A percentile compares a stretch with the other conserved stretches of the same genome.
Evolutionary conservation across 2,329 filamentous ascomycete species (phyloP).

Genomic region (Pseudogymnoascus sp.): DNA sequence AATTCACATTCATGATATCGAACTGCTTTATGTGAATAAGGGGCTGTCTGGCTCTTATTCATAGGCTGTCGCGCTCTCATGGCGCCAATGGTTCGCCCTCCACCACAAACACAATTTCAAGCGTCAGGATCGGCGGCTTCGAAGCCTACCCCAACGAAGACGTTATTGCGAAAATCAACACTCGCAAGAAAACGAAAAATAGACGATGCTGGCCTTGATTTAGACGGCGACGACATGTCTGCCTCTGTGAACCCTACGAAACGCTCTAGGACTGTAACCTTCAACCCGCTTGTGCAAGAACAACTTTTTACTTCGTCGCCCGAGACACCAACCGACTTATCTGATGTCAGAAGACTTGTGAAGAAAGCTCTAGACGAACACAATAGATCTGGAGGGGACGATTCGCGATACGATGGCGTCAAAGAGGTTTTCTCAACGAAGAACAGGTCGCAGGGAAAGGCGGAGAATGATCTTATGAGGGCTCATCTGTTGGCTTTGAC

Average conservation of each 20-base stretch:
- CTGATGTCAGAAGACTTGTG: not conserved
- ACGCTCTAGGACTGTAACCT: slow-evolving; percentile 24
- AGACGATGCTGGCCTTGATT: not conserved
- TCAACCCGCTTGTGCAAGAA: slow-evolving; percentile 23
- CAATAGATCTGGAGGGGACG: slow-evolving; percentile 34
- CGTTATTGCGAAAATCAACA: slow-evolving; percentile 8
- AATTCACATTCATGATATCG: not conserved
- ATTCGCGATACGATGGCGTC: slow-evolving; percentile 49
- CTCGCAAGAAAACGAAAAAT: slow-evolving; percentile 10
- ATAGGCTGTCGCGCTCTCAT: slow-evolving; percentile 9
- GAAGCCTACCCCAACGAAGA: slow-evolving; percentile 2
- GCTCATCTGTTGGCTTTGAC: slow-evolving; percentile 56
- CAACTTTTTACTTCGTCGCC: slow-evolving; percentile 3
- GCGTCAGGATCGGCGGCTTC: not conserved
- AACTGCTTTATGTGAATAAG: slow-evolving; percentile 6
- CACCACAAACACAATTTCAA: slow-evolving; percentile 8
- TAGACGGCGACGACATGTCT: slow-evolving; percentile 20
- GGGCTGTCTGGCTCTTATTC: slow-evolving; percentile 6
- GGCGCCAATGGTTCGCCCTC: slow-evolving; percentile 10
- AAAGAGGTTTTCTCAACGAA: slow-evolving; percentile 43
- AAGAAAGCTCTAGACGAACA: slow-evolving; percentile 8
- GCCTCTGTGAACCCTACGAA: slow-evolving; percentile 24
- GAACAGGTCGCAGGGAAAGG: slow-evolving; percentile 17
- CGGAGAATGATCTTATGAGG: slow-evolving; percentile 42
- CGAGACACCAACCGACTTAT: not conserved